Evolutionary conservation across 2,329 filamentous ascomycete genomes (phyloP), one percentile per base, ranked within the genome.

Genomic region (Monosporascus sp.): DNA sequence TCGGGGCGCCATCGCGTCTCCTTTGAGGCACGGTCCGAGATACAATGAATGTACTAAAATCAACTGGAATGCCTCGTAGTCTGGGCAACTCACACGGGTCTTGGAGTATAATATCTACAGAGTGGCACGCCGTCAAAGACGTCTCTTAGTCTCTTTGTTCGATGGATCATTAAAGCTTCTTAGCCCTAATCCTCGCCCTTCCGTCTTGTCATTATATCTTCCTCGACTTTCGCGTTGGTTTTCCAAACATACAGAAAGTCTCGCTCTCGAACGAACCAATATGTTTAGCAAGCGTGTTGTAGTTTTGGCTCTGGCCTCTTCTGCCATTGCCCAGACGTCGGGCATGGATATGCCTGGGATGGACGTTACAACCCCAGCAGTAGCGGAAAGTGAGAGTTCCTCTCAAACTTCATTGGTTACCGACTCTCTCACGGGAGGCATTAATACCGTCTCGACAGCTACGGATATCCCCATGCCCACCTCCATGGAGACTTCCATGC

Each of bases 241-340:
- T 25, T 7, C 27, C 31, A 24, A 25, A 27, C 38, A 5, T 48
- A 50, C 3, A 47, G 44, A 22, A 50, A 9, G 24, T 15, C 11
- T 20, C 24, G n/a, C n/a, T 31, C 27, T 31, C 18, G 27, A 54
- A 51, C 41, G 24, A 38, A 47, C 22, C 44, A 62, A 57, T 7
- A 67, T 67, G 65, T 50, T 56, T 2, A 44, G 61, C 41, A 66
- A 60, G 51, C 53, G 47, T 50, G 48, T 60, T 49, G 48, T 54
- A 36, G 45, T 63, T 47, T 43, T 66, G 27, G 60, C 60, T 46
- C 45, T 67, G 35, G 60, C 59, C 41, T 54, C 55, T 31, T 41
- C 52, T 50, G 60, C 58, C 41, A 48, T 65, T 14, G 60, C 60
- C n/a, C 60, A 65, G 52, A 58, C 58, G 56, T 49, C 50, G 49